phyloP scores from a whole-genome alignment of 106 monocot species.

The Dendrobium chrysotoxum region DNA sequence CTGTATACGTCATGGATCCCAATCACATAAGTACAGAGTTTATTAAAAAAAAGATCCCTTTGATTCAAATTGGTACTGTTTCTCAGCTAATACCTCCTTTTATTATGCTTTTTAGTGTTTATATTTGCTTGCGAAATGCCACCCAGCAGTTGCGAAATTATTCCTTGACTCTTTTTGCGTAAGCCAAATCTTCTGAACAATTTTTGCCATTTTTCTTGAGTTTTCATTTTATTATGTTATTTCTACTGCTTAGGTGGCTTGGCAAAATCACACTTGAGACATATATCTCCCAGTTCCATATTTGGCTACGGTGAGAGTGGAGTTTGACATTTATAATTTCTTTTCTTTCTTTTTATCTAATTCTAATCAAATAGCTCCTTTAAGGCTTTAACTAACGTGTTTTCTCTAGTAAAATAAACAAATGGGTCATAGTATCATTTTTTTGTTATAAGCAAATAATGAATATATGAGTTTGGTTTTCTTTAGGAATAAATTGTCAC shows the following conservation, averaged over 20 bases:
- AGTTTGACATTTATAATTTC: background rate
- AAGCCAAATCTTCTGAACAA: conserved; percentile 6
- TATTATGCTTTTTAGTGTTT: conserved; percentile 40
- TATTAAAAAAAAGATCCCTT: background rate
- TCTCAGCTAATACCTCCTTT: background rate
- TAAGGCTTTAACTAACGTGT: too few relatives aligned
- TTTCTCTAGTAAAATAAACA: too few relatives aligned
- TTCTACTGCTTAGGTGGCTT: conserved; percentile 59
- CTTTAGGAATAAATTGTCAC: too few relatives aligned
- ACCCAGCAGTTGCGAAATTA: conserved; percentile 67
- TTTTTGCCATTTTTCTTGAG: background rate
- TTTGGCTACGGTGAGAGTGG: conserved; percentile 66
- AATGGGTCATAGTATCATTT: too few relatives aligned
- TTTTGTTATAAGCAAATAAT: too few relatives aligned
- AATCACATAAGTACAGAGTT: conserved; percentile 49
- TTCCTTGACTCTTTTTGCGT: conserved; percentile 89
- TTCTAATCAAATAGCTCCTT: too few relatives aligned
- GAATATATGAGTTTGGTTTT: too few relatives aligned
- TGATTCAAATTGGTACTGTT: background rate
- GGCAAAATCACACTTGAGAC: conserved; percentile 86
- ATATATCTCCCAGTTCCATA: conserved; percentile 86
- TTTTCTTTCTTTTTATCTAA: too few relatives aligned
- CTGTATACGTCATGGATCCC: conserved; percentile 99
- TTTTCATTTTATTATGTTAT: background rate
- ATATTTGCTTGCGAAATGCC: conserved; percentile 83